Percentiles rank a stretch among this genome's conserved stretches.
phyloP scores from a whole-genome alignment of 441 rosid genomes.

The Erysimum cheiri region DNA sequence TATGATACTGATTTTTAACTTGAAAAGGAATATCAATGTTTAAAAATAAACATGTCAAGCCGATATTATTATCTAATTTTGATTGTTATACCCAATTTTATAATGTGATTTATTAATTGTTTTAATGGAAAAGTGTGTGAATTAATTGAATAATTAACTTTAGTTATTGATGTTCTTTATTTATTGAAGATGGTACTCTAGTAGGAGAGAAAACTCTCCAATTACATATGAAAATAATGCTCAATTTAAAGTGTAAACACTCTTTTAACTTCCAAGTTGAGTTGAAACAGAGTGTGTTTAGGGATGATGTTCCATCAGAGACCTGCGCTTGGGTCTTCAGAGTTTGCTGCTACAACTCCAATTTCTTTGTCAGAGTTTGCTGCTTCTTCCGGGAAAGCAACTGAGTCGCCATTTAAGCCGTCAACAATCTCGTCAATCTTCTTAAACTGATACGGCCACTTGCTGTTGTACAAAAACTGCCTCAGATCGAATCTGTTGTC shows the following conservation, averaged over 20 bases:
- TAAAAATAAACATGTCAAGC: too few relatives aligned
- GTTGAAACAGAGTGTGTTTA: conserved; percentile 13
- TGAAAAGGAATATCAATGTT: too few relatives aligned
- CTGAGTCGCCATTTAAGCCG: conserved; percentile 60
- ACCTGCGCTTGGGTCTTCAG: conserved; percentile 83
- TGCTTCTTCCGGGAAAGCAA: conserved; percentile 51
- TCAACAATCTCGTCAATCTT: conserved; percentile 85
- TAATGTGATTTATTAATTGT: too few relatives aligned
- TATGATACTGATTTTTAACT: too few relatives aligned
- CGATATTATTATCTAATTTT: too few relatives aligned
- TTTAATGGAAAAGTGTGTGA: too few relatives aligned
- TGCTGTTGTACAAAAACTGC: conserved; percentile 81
- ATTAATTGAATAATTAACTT: too few relatives aligned
- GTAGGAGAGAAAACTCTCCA: too few relatives aligned
- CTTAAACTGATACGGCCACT: conserved; percentile 87
- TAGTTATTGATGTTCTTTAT: too few relatives aligned
- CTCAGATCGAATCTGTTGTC: conserved; percentile 91
- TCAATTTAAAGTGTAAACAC: neutral
- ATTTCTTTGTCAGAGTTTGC: conserved; percentile 42
- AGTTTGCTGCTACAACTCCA: conserved; percentile 79
- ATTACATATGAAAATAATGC: neutral
- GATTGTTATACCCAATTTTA: too few relatives aligned
- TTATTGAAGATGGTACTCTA: too few relatives aligned
- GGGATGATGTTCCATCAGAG: conserved; percentile 36
- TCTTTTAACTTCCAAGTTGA: conserved; percentile 1